Evolutionary conservation across 176 grass and related monocot species (phyloP).

Genomic region (Tillandsia leiboldiana): DNA sequence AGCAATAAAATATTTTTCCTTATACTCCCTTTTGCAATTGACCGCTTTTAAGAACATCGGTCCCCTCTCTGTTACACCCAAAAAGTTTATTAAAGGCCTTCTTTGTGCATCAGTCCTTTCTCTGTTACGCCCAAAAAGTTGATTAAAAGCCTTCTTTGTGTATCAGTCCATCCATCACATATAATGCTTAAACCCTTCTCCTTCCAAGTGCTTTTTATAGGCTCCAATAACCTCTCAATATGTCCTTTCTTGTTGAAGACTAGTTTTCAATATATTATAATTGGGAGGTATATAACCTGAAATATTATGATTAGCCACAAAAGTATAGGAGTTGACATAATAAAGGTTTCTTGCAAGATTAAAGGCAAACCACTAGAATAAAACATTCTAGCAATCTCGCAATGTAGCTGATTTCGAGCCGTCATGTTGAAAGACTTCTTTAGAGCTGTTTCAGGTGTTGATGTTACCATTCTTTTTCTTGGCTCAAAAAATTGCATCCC

Average conservation of each 20-base stretch:
- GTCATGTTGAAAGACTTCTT: not conserved
- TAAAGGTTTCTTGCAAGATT: not conserved
- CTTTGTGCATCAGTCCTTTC: not conserved
- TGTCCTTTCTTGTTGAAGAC: not conserved
- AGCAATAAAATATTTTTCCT: not conserved
- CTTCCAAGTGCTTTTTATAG: too few species aligned
- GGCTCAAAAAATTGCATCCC: too few species aligned
- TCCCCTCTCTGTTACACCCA: not conserved
- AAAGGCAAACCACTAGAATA: not conserved
- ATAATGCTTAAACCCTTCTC: not conserved
- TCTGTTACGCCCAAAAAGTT: too few species aligned
- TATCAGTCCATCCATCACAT: not conserved
- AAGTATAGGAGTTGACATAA: not conserved
- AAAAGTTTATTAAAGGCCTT: not conserved
- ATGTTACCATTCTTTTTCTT: not conserved
- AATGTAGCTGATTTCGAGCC: not conserved
- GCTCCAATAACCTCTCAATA: not conserved
- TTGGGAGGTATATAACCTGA: not conserved
- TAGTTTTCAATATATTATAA: not conserved
- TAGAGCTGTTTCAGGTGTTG: too few species aligned
- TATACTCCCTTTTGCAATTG: conserved; percentile 9
- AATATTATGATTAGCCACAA: not conserved
- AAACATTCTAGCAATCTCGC: not conserved
- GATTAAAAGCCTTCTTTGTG: too few species aligned
- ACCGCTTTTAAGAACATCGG: not conserved